Evolutionary conservation across 2,329 filamentous ascomycete species (phyloP).

Genomic region (Penicillium sp.): DNA sequence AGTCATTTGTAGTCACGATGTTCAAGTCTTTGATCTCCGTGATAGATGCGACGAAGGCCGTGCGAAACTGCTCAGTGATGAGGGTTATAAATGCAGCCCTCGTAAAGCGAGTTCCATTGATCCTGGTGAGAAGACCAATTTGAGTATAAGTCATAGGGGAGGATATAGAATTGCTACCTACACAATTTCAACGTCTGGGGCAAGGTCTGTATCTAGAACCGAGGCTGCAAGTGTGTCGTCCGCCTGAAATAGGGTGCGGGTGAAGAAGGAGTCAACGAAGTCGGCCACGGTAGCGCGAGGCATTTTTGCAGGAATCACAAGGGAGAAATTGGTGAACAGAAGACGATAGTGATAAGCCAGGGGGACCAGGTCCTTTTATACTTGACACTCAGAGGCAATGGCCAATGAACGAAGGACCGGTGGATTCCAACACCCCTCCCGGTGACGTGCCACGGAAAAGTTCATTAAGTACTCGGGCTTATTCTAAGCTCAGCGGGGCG

Average conservation of each 20-base stretch:
- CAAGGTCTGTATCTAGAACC: neutral
- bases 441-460: neutral
- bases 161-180: neutral
- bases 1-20: neutral
- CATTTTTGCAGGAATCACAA: neutral
- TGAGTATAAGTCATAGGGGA: neutral
- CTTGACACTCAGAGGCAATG: neutral
- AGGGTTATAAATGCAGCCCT: neutral
- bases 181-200: neutral
- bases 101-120: neutral
- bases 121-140: neutral
- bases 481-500: too few relatives aligned
- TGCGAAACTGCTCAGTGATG: neutral
- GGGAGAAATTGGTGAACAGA: neutral
- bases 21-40: conserved; percentile 2
- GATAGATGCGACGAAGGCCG: neutral
- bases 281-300: neutral
- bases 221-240: neutral
- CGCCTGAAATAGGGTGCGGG: neutral
- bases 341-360: neutral
- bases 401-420: neutral
- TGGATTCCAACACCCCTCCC: neutral
- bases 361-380: neutral
- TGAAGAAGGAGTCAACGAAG: conserved; percentile 3
- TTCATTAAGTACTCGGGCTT: too few relatives aligned